Base-by-base conservation (phyloP, 495 filamentous ascomycete genomes). In the Talaromyces borbonicus region DNA sequence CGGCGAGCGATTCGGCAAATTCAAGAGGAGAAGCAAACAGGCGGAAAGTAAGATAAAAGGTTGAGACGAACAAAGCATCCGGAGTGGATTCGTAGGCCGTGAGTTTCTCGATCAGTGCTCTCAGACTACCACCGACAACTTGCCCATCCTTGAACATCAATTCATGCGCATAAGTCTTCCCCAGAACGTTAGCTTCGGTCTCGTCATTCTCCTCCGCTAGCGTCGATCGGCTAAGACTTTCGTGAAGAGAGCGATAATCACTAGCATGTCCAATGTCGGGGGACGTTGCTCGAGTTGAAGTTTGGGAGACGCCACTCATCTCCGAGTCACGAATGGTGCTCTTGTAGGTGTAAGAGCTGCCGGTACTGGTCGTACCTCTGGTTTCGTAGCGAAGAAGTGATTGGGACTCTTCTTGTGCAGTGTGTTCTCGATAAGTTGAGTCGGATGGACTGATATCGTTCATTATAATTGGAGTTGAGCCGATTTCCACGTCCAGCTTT, bases 41-140 rank as follows among this genome's bases (percentile, higher is more conserved):
- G 33, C 93, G 85, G 69, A 99, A 99, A 22, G 93, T 97, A 32
- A 97, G 80, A 63, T 93, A 97, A 61, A 99, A 97, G 0, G 93
- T 85, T 2, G 87, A 84, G 43, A 96, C 87, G 55, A 97, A 99
- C 58, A 85, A 78, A 27, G 87, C 80, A 59, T 96, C 90, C 1
- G 93, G 93, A 2, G 92, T 95, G 0, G 87, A 84, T 58, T 95
- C 87, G 59, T 93, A 88, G 0, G 85, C 86, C 2, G 93, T 99
- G 20, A 99, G 77, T 54, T 85, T 81, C 64, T 99, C 93, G 37
- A 99, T 85, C 41, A 99, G 68, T 5, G 93, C 90, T 22, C 86
- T 80, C 11, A 99, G 74, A 14, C 89, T 90, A 8, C 93, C 93
- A 26, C 92, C 93, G 46, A 84, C 83, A n/a, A 97, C 81, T 49